phyloP scores from a whole-genome alignment of 2,329 filamentous ascomycete genomes.

The Aspergillus flavus region DNA sequence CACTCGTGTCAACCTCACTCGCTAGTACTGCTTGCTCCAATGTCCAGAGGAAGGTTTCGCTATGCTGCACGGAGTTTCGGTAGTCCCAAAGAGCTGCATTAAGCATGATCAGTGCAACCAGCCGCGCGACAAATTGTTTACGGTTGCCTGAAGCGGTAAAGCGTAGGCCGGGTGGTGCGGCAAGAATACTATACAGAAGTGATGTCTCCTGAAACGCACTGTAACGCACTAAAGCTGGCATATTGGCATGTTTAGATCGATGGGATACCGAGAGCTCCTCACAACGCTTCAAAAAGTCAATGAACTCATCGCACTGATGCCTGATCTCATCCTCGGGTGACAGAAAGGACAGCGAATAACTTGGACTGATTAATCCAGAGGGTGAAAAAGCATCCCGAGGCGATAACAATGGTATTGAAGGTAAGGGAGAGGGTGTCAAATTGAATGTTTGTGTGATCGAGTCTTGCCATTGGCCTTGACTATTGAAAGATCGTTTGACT shows the following conservation, averaged over 20 bases:
- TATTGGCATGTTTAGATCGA: slow-evolving; percentile 19
- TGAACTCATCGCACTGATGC: slow-evolving; percentile 41
- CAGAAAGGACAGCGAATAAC: background rate
- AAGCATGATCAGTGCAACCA: slow-evolving; percentile 40
- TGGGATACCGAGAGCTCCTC: slow-evolving; percentile 40
- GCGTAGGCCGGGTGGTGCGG: slow-evolving; percentile 34
- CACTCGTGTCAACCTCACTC: slow-evolving; percentile 40
- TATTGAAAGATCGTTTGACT: background rate
- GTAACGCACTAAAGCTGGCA: slow-evolving; percentile 25
- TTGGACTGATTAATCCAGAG: background rate
- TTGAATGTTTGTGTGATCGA: background rate
- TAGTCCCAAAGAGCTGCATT: slow-evolving; percentile 47
- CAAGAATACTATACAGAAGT: slow-evolving; percentile 37
- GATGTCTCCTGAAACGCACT: slow-evolving; percentile 33
- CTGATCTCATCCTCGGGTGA: slow-evolving; percentile 35
- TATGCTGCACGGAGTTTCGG: slow-evolving; percentile 31
- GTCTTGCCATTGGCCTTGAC: background rate
- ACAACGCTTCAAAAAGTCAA: slow-evolving; percentile 41
- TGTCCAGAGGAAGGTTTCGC: slow-evolving; percentile 37
- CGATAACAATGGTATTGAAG: slow-evolving; percentile 12
- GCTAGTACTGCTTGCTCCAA: slow-evolving; percentile 34
- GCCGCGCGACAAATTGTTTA: slow-evolving; percentile 42
- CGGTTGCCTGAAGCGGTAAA: slow-evolving; percentile 39
- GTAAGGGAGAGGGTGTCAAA: background rate
- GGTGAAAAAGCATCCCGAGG: slow-evolving; percentile 3